phyloP scores from a whole-genome alignment of 2,329 filamentous ascomycete species.

The Penicillium hesseltinei region DNA sequence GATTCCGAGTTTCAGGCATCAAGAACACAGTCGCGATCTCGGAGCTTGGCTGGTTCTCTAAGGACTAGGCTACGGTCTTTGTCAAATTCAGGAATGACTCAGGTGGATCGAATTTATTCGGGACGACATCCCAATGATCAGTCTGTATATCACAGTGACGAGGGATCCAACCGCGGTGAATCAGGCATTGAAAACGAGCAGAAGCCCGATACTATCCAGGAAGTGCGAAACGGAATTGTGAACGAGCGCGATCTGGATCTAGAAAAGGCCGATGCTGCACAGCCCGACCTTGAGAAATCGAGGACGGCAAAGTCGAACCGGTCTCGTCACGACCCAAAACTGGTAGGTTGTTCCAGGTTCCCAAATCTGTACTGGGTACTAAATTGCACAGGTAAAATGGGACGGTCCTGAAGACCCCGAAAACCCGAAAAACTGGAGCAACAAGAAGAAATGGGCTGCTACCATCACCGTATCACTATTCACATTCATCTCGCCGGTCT shows the following conservation, averaged over 20 bases:
- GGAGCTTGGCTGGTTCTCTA: slow-evolving; percentile 1
- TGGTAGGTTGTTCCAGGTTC: slow-evolving; percentile 20
- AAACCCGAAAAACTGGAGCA: slow-evolving; percentile 56
- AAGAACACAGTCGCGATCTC: slow-evolving; percentile 3
- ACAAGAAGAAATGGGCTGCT: slow-evolving; percentile 56
- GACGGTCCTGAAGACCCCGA: slow-evolving; percentile 52
- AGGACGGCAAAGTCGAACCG: slow-evolving; percentile 22
- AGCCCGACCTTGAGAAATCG: slow-evolving; percentile 24
- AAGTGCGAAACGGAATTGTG: slow-evolving; percentile 25
- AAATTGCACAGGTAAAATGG: slow-evolving; percentile 44
- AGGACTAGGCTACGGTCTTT: slow-evolving; percentile 16
- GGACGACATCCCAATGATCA: slow-evolving; percentile 36
- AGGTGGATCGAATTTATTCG: slow-evolving; percentile 30
- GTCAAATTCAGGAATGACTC: slow-evolving; percentile 13
- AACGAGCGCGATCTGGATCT: slow-evolving; percentile 31
- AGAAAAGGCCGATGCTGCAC: slow-evolving; percentile 17
- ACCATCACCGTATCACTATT: slow-evolving; percentile 57
- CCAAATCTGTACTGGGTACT: neutral
- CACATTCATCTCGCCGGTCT: slow-evolving; percentile 63
- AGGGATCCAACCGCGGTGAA: slow-evolving; percentile 14
- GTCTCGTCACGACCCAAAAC: slow-evolving; percentile 23
- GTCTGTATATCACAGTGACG: slow-evolving; percentile 31
- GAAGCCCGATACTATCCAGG: slow-evolving; percentile 17
- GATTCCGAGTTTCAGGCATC: slow-evolving; percentile 12
- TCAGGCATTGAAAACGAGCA: slow-evolving; percentile 10